These are phyloP conservation scores for Skeletonema marinoi DNA, from an alignment of 108 stramenopile genomes.

Conservation along the genomic window DNA sequence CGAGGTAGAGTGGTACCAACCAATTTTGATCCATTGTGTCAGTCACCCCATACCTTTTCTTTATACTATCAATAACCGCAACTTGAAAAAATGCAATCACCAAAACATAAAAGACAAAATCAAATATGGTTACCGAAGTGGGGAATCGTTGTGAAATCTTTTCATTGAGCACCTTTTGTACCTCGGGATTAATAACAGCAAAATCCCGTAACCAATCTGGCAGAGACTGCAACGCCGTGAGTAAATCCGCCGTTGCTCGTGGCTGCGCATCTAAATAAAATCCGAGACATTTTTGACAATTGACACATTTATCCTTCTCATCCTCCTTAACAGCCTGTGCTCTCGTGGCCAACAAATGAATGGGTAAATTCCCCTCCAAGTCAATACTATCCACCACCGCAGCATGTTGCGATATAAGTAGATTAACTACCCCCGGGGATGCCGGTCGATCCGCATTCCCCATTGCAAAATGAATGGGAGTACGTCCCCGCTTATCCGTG, in stretches of 20 bases:
- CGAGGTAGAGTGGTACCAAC: constrained; percentile 22
- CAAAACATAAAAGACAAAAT: constrained; percentile 44
- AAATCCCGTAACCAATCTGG: constrained; percentile 66
- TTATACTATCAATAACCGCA: constrained; percentile 18
- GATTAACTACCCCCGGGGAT: constrained; percentile 63
- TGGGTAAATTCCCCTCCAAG: constrained; percentile 51
- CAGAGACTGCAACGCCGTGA: constrained; percentile 73
- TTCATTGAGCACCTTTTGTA: constrained; percentile 70
- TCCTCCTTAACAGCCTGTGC: constrained; percentile 50
- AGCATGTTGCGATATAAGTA: constrained; percentile 59
- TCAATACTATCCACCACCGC: constrained; percentile 61
- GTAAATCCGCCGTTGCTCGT: constrained; percentile 70
- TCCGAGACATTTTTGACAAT: constrained; percentile 64
- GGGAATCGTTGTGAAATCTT: constrained; percentile 78
- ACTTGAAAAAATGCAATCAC: constrained; percentile 30
- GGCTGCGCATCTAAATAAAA: constrained; percentile 69
- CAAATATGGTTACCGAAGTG: constrained; percentile 60
- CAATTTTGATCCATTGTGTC: background rate
- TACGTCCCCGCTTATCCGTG: constrained; percentile 55
- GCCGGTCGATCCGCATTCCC: constrained; percentile 71
- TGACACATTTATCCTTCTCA: constrained; percentile 35
- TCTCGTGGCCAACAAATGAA: constrained; percentile 68
- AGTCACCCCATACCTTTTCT: background rate
- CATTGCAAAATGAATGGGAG: constrained; percentile 82
- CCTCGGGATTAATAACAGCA: constrained; percentile 62